Evolutionary conservation across 2,329 filamentous ascomycete genomes (phyloP).

Genomic region (Microcera coccophila): DNA sequence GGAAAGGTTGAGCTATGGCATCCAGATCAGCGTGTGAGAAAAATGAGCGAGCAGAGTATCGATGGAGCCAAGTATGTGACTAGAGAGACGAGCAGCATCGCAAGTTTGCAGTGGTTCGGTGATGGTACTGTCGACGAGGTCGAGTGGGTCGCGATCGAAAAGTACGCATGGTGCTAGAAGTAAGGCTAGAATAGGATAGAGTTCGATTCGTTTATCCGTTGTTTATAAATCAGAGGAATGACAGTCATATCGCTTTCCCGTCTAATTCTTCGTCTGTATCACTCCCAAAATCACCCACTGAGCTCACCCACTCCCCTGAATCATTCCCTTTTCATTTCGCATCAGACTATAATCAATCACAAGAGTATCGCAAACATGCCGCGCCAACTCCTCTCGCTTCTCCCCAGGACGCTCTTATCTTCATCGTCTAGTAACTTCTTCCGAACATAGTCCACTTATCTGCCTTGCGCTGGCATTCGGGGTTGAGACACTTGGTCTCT

Average conservation of each 20-base stretch:
- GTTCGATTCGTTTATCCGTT: too few relatives aligned
- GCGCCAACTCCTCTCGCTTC: conserved; percentile 26
- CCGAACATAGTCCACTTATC: conserved; percentile 94
- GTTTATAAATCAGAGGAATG: conserved; percentile 15
- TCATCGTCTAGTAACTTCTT: conserved; percentile 54
- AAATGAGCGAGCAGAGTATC: conserved; percentile 42
- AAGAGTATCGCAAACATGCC: conserved; percentile 30
- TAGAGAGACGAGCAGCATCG: conserved; percentile 63
- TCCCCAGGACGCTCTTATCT: conserved; percentile 14
- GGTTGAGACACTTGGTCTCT: conserved; percentile 88
- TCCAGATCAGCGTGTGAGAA: conserved; percentile 54
- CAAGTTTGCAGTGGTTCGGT: conserved; percentile 69
- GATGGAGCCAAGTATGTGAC: conserved; percentile 48
- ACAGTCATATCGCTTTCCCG: conserved; percentile 16
- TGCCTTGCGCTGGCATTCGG: conserved; percentile 72
- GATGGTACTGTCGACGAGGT: conserved; percentile 48
- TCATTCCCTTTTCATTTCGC: conserved; percentile 24
- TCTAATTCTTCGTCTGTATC: conserved; percentile 18
- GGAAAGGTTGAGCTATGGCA: conserved; percentile 79
- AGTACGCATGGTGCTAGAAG: conserved; percentile 71
- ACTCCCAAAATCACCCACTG: conserved; percentile 5
- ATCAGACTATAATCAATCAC: conserved; percentile 28
- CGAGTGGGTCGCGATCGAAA: conserved; percentile 73
- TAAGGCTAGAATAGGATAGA: neutral
- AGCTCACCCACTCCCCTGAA: conserved; percentile 12